Conservation (phyloP, 1,284 basidiomycete species). For the Ustilago hordei region DNA sequence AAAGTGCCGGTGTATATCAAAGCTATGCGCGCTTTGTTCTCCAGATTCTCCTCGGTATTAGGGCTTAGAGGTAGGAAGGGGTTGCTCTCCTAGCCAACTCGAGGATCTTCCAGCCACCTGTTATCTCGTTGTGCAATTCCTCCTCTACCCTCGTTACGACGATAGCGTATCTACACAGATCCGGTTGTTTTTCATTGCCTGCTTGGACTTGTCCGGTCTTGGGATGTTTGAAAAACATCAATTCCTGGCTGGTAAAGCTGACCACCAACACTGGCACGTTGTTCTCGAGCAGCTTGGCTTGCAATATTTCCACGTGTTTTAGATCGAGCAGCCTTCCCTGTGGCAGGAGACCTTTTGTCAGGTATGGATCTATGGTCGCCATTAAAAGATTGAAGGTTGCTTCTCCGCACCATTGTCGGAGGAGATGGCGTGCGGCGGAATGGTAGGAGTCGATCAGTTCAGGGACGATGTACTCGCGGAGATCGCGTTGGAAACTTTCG, state of each 20-base stretch:
- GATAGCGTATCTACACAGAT: conserved; percentile 91
- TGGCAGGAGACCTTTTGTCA: conserved; percentile 81
- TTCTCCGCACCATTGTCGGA: conserved; percentile 94
- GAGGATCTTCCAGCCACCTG: conserved; percentile 97
- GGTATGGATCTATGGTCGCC: conserved; percentile 95
- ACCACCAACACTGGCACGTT: conserved; percentile 89
- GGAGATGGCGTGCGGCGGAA: conserved; percentile 84
- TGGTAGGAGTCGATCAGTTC: conserved; percentile 97
- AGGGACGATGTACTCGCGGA: conserved; percentile 96
- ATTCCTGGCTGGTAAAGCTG: conserved; percentile 92
- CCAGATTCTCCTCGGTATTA: not conserved
- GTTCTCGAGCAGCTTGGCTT: conserved; percentile 77
- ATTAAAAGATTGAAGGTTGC: conserved; percentile 92
- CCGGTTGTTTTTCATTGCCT: conserved; percentile 88
- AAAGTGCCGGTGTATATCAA: not conserved
- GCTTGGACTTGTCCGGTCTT: conserved; percentile 86
- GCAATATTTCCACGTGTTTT: conserved; percentile 63
- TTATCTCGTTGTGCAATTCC: conserved; percentile 78
- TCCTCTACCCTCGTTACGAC: conserved; percentile 85
- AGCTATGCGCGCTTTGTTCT: not conserved
- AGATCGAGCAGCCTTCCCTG: conserved; percentile 65
- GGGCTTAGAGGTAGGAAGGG: conserved; percentile 48
- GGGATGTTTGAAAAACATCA: conserved; percentile 89
- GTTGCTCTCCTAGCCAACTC: conserved; percentile 70
- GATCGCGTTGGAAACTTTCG: conserved; percentile 87